Conservation (phyloP, 2,329 filamentous ascomycete species). For the Fusarium falciforme region DNA sequence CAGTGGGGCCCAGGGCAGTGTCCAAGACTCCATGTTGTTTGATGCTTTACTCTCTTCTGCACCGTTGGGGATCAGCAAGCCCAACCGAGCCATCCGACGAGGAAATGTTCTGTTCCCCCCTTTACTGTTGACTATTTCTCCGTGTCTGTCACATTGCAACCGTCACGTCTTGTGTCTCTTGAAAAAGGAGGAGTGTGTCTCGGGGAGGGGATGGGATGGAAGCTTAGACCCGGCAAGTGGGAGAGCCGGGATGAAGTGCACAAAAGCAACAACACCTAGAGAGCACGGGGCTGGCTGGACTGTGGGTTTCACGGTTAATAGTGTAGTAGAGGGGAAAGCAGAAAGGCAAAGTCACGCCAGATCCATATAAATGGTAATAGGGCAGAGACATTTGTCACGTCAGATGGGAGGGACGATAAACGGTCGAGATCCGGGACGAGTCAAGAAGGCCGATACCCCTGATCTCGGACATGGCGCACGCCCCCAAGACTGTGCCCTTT, state of each 20-base stretch:
- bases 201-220: not conserved
- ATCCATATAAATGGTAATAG: constrained; percentile 28
- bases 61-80: constrained; percentile 27
- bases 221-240: not conserved
- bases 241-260: not conserved
- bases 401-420: not conserved
- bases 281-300: constrained; percentile 1
- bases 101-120: not conserved
- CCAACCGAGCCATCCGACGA: constrained; percentile 26
- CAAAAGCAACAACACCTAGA: not conserved
- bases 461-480: not conserved
- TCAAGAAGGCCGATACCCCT: constrained; percentile 20
- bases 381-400: constrained; percentile 23
- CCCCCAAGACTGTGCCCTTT: not conserved
- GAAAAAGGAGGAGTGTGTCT: not conserved
- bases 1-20: constrained; percentile 21
- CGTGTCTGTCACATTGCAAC: constrained; percentile 2
- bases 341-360: constrained; percentile 37
- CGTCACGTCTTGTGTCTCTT: constrained; percentile 19
- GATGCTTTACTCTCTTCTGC: constrained; percentile 11
- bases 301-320: not conserved
- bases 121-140: not conserved
- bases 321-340: not conserved
- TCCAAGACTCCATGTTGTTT: not conserved
- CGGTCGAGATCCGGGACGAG: constrained; percentile 17